Conservation (phyloP, 192 early-diverging fungal genomes). For the Backusella liffmaniae region DNA sequence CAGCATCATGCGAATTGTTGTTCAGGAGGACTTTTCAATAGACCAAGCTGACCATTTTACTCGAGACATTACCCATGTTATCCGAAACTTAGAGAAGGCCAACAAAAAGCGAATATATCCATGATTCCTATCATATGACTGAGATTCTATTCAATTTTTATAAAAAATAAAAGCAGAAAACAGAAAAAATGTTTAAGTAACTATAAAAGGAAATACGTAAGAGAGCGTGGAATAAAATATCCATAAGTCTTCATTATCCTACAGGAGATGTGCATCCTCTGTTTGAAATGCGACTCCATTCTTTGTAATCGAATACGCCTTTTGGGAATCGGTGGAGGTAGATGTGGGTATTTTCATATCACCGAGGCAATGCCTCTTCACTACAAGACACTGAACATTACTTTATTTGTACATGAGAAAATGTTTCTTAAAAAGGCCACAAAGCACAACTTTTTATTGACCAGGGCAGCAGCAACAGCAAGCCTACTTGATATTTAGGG, state of each 20-base stretch:
- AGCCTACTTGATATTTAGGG: not conserved
- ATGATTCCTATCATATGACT: too few species aligned
- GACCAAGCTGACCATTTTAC: conserved; percentile 23
- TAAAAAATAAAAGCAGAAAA: not conserved
- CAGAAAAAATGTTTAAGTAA: not conserved
- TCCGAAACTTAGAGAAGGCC: conserved; percentile 11
- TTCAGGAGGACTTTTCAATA: conserved; percentile 49
- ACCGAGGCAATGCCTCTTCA: not conserved
- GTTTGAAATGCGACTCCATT: not conserved
- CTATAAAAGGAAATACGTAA: not conserved
- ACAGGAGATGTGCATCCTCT: not conserved
- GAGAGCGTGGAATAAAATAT: not conserved
- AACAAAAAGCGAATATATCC: not conserved
- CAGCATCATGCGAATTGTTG: conserved; percentile 65
- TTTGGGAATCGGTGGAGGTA: not conserved
- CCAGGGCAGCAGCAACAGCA: too few species aligned
- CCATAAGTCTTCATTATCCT: not conserved
- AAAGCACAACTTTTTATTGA: not conserved
- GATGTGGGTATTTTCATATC: too few species aligned
- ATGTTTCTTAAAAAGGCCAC: not conserved
- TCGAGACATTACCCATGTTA: conserved; percentile 23
- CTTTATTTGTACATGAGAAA: not conserved
- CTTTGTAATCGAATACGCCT: not conserved
- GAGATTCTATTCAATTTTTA: not conserved
- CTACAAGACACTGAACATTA: not conserved